These are phyloP conservation scores for Alternaria gaisen DNA, from an alignment of 2,329 filamentous ascomycete genomes.

Conservation along the genomic window DNA sequence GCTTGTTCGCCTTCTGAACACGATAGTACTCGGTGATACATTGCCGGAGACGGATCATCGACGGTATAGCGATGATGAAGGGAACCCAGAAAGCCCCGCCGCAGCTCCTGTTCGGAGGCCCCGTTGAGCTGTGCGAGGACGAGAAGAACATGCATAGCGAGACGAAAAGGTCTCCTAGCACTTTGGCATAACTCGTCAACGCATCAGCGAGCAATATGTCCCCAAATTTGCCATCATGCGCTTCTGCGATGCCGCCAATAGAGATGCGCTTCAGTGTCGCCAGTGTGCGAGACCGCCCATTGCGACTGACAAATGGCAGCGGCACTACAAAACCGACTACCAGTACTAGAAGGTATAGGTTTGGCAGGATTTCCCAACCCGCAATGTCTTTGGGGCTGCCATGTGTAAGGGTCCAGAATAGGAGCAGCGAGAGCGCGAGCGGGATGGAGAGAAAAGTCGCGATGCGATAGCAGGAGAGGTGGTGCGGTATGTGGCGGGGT, in stretches of 20 bases:
- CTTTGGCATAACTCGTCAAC: slow-evolving; percentile 92
- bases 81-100: slow-evolving; percentile 83
- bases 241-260: slow-evolving; percentile 85
- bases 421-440: slow-evolving; percentile 73
- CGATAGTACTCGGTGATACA: slow-evolving; percentile 88
- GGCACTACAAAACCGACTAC: slow-evolving; percentile 77
- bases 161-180: slow-evolving; percentile 88
- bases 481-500: slow-evolving; percentile 74
- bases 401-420: slow-evolving; percentile 85
- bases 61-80: slow-evolving; percentile 83
- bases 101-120: slow-evolving; percentile 80
- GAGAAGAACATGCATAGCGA: slow-evolving; percentile 90
- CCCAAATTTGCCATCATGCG: slow-evolving; percentile 90
- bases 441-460: slow-evolving; percentile 78
- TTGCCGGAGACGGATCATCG: slow-evolving; percentile 85
- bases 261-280: slow-evolving; percentile 78
- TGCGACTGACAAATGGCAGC: slow-evolving; percentile 71
- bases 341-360: slow-evolving; percentile 80
- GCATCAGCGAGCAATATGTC: slow-evolving; percentile 94
- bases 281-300: slow-evolving; percentile 79
- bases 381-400: slow-evolving; percentile 74
- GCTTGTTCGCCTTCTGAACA: slow-evolving; percentile 65
- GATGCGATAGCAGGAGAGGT: slow-evolving; percentile 85
- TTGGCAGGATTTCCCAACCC: slow-evolving; percentile 84
- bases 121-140: slow-evolving; percentile 75